Percentiles rank a stretch among this genome's conserved stretches.
phyloP scores from a whole-genome alignment of 129 eudicot genomes.

The Silybum marianum region DNA sequence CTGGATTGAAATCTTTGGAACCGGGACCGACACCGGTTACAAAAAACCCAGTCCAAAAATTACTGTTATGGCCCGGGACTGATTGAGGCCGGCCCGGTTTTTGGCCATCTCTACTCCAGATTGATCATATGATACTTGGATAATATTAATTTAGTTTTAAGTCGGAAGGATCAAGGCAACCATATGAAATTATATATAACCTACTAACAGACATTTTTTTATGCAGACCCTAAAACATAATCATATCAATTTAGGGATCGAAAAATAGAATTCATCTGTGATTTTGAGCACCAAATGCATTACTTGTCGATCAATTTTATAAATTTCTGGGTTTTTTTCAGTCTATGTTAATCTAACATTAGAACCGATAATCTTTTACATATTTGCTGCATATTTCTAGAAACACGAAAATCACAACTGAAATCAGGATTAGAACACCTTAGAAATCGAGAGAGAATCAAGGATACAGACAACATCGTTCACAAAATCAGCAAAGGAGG shows the following conservation, averaged over 20 bases:
- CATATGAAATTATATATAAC: too few relatives aligned
- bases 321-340: background rate
- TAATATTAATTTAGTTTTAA: too few relatives aligned
- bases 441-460: conserved; percentile 28
- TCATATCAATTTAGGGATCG: background rate
- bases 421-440: conserved; percentile 6
- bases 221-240: background rate
- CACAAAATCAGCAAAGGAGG: conserved; percentile 18
- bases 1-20: too few relatives aligned
- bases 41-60: too few relatives aligned
- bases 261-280: background rate
- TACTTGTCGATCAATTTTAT: background rate
- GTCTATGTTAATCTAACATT: background rate
- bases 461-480: conserved; percentile 18
- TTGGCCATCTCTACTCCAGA: too few relatives aligned
- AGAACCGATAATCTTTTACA: background rate
- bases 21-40: too few relatives aligned
- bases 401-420: background rate
- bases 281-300: background rate
- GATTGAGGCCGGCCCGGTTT: too few relatives aligned
- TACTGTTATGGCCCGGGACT: too few relatives aligned
- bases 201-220: too few relatives aligned
- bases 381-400: background rate
- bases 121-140: too few relatives aligned
- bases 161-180: too few relatives aligned